Evolutionary conservation across 371 early-diverging fungal species (phyloP).

Genomic region (Mucor racemosus): DNA sequence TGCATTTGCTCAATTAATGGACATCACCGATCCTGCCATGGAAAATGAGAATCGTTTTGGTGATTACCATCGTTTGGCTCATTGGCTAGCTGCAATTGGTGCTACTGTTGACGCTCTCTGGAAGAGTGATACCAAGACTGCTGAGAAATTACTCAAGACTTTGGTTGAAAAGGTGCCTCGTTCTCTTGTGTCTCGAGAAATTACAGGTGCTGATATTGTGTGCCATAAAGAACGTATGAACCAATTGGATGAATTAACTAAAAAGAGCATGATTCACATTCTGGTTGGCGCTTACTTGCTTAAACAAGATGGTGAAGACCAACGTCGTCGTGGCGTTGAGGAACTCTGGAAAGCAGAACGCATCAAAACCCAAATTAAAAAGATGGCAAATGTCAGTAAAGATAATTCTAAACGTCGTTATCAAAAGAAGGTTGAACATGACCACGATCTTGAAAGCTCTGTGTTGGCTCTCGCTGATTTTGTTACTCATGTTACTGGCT

Average conservation of each 20-base stretch:
- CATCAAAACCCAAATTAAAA: constrained; percentile 23
- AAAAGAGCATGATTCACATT: constrained; percentile 27
- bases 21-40: constrained; percentile 23
- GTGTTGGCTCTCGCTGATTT: constrained; percentile 47
- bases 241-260: constrained; percentile 29
- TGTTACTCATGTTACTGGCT: constrained; percentile 38
- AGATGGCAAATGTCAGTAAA: constrained; percentile 1
- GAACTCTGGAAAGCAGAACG: constrained; percentile 37
- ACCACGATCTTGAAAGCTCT: constrained; percentile 37
- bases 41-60: constrained; percentile 12
- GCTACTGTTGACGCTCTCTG: constrained; percentile 45
- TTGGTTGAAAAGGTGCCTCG: constrained; percentile 25
- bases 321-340: constrained; percentile 26
- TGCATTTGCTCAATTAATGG: constrained; percentile 35
- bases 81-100: constrained; percentile 45
- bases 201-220: constrained; percentile 18
- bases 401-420: neutral
- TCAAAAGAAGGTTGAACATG: neutral
- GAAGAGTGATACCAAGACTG: constrained; percentile 35
- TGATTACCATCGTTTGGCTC: constrained; percentile 34
- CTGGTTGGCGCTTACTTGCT: constrained; percentile 30
- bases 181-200: constrained; percentile 27
- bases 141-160: constrained; percentile 20
- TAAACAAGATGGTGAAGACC: constrained; percentile 15
- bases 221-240: constrained; percentile 28